phyloP scores from a whole-genome alignment of 2,329 filamentous ascomycete genomes.

The Microdochium nivale region DNA sequence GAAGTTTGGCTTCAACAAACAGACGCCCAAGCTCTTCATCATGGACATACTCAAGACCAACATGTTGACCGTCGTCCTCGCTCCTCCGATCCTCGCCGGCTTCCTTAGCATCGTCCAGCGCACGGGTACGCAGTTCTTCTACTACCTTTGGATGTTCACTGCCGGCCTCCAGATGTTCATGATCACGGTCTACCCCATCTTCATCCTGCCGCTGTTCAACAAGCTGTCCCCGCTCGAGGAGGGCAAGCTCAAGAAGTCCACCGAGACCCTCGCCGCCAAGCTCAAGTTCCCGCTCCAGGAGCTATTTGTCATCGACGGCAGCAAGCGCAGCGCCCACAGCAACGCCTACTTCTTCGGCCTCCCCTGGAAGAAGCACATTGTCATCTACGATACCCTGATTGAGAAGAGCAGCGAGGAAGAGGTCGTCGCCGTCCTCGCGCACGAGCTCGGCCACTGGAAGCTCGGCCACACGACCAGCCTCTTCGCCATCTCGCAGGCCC shows the following conservation, averaged over 20 bases:
- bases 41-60: slow-evolving; percentile 90
- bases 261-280: slow-evolving; percentile 74
- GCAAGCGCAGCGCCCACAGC: slow-evolving; percentile 79
- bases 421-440: slow-evolving; percentile 87
- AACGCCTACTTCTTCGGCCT: slow-evolving; percentile 96
- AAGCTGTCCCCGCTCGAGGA: slow-evolving; percentile 89
- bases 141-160: slow-evolving; percentile 93
- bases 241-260: slow-evolving; percentile 77
- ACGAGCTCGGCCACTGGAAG: slow-evolving; percentile 96
- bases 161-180: slow-evolving; percentile 85
- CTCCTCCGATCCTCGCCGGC: slow-evolving; percentile 80
- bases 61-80: slow-evolving; percentile 68
- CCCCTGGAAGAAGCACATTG: slow-evolving; percentile 99
- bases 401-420: slow-evolving; percentile 90
- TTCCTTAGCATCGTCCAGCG: slow-evolving; percentile 92
- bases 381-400: slow-evolving; percentile 95
- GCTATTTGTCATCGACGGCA: slow-evolving; percentile 89
- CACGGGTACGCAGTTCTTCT: slow-evolving; percentile 92
- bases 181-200: slow-evolving; percentile 92
- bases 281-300: slow-evolving; percentile 89
- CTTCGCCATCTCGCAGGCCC: slow-evolving; percentile 79
- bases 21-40: slow-evolving; percentile 80
- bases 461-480: slow-evolving; percentile 90
- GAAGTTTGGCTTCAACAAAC: slow-evolving; percentile 98
- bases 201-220: slow-evolving; percentile 94